Evolutionary conservation across 768 basidiomycete species (phyloP).

Genomic region (Hypholoma fasciculare): DNA sequence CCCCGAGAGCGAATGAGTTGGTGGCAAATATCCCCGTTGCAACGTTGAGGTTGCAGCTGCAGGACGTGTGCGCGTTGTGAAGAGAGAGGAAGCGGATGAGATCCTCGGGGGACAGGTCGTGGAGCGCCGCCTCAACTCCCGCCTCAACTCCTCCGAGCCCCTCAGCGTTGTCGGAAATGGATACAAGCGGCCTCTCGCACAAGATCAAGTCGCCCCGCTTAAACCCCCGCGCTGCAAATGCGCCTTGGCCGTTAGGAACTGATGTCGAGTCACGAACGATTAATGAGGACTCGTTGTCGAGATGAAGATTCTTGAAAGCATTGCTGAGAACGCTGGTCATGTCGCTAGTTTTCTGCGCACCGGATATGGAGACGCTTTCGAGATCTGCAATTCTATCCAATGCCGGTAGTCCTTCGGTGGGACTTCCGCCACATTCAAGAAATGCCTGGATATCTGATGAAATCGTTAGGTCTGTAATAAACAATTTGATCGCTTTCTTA

Average conservation of each 20-base stretch:
- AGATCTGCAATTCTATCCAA: background rate
- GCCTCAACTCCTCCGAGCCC: background rate
- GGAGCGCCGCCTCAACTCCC: too few species aligned
- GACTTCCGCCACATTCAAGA: background rate
- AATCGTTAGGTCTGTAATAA: background rate
- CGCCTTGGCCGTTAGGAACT: background rate
- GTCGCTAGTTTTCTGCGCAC: background rate
- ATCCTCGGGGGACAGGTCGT: background rate
- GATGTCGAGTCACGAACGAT: background rate
- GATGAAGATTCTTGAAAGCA: background rate
- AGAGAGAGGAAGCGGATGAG: background rate
- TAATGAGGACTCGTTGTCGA: background rate
- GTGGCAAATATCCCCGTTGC: background rate
- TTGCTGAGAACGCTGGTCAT: background rate
- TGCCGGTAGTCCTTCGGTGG: background rate
- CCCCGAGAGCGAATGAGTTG: background rate
- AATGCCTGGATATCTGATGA: background rate
- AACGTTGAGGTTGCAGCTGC: background rate
- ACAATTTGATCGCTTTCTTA: background rate
- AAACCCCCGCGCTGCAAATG: background rate
- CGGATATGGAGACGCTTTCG: background rate
- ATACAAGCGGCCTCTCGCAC: background rate
- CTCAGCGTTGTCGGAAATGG: background rate
- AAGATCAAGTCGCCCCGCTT: background rate
- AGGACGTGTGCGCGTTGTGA: background rate